These are phyloP conservation scores for Phytopythium sindhum DNA, from an alignment of 352 stramenopile genomes.

Conservation along the genomic window DNA sequence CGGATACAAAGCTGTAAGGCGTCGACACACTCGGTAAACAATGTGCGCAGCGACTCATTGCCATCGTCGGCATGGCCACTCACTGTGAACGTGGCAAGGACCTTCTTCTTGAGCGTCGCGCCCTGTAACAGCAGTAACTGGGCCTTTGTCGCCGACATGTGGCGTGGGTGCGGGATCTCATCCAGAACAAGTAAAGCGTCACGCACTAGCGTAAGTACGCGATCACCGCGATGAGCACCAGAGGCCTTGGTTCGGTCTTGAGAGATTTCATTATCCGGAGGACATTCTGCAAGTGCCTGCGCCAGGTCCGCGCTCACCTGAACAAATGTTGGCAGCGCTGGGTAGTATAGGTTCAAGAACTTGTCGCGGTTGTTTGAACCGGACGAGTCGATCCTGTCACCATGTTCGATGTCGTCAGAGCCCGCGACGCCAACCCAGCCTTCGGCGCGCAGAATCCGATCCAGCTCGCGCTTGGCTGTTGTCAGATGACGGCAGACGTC, in stretches of 20 bases:
- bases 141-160: constrained; percentile 36
- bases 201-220: constrained; percentile 30
- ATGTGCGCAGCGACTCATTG: background rate
- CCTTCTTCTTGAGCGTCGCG: constrained; percentile 41
- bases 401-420: constrained; percentile 2
- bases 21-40: constrained; percentile 12
- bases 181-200: constrained; percentile 19
- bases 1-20: constrained; percentile 32
- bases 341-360: constrained; percentile 52
- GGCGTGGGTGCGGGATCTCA: constrained; percentile 38
- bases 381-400: background rate
- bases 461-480: constrained; percentile 42
- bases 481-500: constrained; percentile 17
- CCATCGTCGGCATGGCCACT: background rate
- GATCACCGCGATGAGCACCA: background rate
- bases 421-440: constrained; percentile 51
- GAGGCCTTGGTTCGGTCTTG: background rate
- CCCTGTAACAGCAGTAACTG: constrained; percentile 56
- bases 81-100: background rate
- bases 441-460: constrained; percentile 40
- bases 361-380: constrained; percentile 11
- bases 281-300: constrained; percentile 44
- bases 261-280: background rate
- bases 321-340: constrained; percentile 47
- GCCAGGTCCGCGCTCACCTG: constrained; percentile 46